phyloP scores from a whole-genome alignment of 2,329 filamentous ascomycete species.

The Achaetomium macrosporum region DNA sequence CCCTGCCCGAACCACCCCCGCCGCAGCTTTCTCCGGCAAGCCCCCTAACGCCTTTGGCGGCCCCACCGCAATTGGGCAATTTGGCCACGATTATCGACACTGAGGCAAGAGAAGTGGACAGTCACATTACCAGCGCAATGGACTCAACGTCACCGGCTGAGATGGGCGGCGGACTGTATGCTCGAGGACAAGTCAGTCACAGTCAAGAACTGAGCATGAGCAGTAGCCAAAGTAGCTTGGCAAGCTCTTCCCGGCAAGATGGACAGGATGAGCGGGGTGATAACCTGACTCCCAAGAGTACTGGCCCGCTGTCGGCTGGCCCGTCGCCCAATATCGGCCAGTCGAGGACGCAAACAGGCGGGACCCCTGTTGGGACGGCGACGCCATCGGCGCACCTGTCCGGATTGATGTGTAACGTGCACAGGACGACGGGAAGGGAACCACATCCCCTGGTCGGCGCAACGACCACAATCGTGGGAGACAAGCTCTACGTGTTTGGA shows the following conservation, averaged over 20 bases:
- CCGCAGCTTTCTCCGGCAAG: constrained; percentile 32
- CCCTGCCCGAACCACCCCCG: constrained; percentile 47
- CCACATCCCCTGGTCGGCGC: constrained; percentile 89
- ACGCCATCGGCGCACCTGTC: constrained; percentile 55
- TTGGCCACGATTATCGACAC: constrained; percentile 33
- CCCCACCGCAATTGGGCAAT: constrained; percentile 25
- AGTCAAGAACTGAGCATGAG: constrained; percentile 37
- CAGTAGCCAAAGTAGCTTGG: constrained; percentile 43
- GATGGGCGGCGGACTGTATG: constrained; percentile 23
- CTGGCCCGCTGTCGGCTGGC: constrained; percentile 49
- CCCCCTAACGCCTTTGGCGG: constrained; percentile 29
- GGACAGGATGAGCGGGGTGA: constrained; percentile 43
- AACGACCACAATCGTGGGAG: constrained; percentile 88
- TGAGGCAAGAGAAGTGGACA: constrained; percentile 33
- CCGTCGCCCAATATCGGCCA: constrained; percentile 50
- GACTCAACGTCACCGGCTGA: constrained; percentile 36
- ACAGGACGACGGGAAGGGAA: constrained; percentile 82
- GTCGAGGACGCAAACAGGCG: constrained; percentile 32
- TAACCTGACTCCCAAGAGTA: constrained; percentile 46
- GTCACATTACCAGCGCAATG: constrained; percentile 41
- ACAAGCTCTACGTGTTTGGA: constrained; percentile 96
- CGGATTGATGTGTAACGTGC: constrained; percentile 65
- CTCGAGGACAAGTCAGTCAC: constrained; percentile 17
- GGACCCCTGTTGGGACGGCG: constrained; percentile 37
- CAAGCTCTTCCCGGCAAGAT: constrained; percentile 39